These are phyloP conservation scores for Russula foetens DNA, from an alignment of 768 basidiomycete genomes.

Conservation along the genomic window DNA sequence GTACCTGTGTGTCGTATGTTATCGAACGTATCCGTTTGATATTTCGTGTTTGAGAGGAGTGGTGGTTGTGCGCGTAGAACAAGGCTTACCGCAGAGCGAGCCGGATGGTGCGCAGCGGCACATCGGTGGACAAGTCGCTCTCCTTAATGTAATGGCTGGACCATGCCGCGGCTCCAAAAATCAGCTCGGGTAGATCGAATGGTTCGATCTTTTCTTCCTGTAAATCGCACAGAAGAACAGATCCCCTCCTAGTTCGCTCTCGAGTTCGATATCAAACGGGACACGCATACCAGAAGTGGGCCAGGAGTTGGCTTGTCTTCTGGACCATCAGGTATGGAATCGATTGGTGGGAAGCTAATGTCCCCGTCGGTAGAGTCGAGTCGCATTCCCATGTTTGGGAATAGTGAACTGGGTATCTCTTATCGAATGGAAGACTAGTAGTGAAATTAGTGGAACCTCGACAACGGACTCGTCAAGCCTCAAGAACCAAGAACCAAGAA, in stretches of 20 bases:
- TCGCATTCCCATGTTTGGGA: constrained; percentile 31
- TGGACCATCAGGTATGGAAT: constrained; percentile 34
- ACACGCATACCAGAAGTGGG: constrained; percentile 27
- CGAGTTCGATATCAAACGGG: neutral
- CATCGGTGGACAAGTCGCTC: constrained; percentile 44
- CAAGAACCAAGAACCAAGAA: too few species aligned
- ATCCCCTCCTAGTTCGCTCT: neutral
- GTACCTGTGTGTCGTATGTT: constrained; percentile 40
- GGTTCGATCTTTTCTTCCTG: constrained; percentile 31
- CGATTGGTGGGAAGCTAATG: constrained; percentile 32
- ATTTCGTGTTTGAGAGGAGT: constrained; percentile 6
- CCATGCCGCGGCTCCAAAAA: constrained; percentile 69
- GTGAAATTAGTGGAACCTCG: too few species aligned
- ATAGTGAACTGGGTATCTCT: too few species aligned
- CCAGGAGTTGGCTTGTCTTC: constrained; percentile 33
- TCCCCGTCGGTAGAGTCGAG: constrained; percentile 36
- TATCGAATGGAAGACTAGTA: neutral
- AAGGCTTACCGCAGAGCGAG: constrained; percentile 62
- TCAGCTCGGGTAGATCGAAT: constrained; percentile 36
- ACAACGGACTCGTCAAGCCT: too few species aligned
- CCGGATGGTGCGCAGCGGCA: constrained; percentile 58
- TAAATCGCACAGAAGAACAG: too few species aligned
- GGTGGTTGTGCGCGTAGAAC: too few species aligned
- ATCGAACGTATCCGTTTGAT: neutral
- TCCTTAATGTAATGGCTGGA: constrained; percentile 59